Percentiles rank a stretch among this genome's conserved stretches.
Conservation (phyloP, 805 yeast genomes). For the Grigorovia humatica region DNA sequence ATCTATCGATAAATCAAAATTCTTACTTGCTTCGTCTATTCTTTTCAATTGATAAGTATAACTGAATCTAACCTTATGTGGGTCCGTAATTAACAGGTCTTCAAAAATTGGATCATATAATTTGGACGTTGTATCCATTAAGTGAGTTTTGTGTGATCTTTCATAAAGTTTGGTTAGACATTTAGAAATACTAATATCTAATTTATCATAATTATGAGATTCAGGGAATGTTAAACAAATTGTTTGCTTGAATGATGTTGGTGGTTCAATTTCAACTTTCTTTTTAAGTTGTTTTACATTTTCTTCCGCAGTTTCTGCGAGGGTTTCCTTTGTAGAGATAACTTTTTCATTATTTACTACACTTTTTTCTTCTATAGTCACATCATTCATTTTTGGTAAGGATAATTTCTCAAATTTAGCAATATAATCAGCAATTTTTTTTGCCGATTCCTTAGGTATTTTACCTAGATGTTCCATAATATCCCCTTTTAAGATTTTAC, state of each 20-base stretch:
- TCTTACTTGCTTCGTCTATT: constrained; percentile 4
- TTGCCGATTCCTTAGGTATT: constrained; percentile 47
- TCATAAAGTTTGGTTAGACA: constrained; percentile 38
- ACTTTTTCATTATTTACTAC: neutral
- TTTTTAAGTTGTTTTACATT: neutral
- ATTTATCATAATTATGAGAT: constrained; percentile 22
- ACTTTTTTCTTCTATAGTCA: constrained; percentile 6
- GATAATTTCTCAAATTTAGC: constrained; percentile 54
- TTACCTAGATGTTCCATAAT: constrained; percentile 74
- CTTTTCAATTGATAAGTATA: constrained; percentile 14
- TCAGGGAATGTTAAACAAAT: neutral
- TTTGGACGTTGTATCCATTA: constrained; percentile 30
- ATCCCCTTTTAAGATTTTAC: constrained; percentile 84
- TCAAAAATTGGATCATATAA: constrained; percentile 53
- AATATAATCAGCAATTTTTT: constrained; percentile 45
- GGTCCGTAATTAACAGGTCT: constrained; percentile 38
- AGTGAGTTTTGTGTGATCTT: constrained; percentile 20
- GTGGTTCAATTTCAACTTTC: neutral
- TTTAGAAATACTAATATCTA: constrained; percentile 35
- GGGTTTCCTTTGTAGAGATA: constrained; percentile 4
- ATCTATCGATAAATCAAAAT: constrained; percentile 17
- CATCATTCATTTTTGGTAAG: constrained; percentile 49
- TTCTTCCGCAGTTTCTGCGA: neutral
- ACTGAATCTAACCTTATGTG: constrained; percentile 19
- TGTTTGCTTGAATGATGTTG: neutral